Base-by-base conservation (phyloP, 768 basidiomycete species). In the Russula foetens region DNA sequence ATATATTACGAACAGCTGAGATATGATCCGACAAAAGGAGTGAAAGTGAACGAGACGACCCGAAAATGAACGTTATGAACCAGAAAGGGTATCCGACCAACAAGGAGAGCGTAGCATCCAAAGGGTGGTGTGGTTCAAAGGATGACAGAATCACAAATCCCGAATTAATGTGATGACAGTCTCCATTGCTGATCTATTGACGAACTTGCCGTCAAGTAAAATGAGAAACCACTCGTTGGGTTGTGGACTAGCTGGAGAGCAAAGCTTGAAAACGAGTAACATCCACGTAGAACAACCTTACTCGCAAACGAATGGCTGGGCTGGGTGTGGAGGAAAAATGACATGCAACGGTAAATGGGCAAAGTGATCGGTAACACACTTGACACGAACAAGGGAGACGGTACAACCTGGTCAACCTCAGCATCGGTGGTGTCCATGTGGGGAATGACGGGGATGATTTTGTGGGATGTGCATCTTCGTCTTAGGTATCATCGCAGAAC, bases 401-500 rank as follows among this genome's bases (percentile, higher is more conserved):
- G 38, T 55, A 60, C 63, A 38, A 65, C 66, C 49, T 64, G 63
- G 48, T 69, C 62, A 29, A 69, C 50, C 48, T 70, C 65, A 17
- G 59, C 58, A 58, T 66, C 63, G 28, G 60, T 66, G 47, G 66
- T n/a, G 44, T 1, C 72, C 74, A 74, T 53, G 7, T 4, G 59
- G 59, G 2, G 50, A 60, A 7, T 17, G 29, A 11, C 53, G 43
- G 3, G 15, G 59, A 19, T 26, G 19, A 21, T 55, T 62, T 63
- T 35, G 60, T 66, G 24, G 65, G 67, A 47, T 71, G 65, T 17
- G 69, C n/a, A n/a, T 54, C 39, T 64, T 63, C 11, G 77, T 71
- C 2, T 60, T 57, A 5, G 78, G 77, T 33, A 79, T 77, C 56
- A 78, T 74, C 45, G 78, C 77, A 5, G 74, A 75, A 66, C 78